These are phyloP conservation scores for Inosperma sp. DNA, from an alignment of 768 basidiomycete genomes.

Conservation along the genomic window DNA sequence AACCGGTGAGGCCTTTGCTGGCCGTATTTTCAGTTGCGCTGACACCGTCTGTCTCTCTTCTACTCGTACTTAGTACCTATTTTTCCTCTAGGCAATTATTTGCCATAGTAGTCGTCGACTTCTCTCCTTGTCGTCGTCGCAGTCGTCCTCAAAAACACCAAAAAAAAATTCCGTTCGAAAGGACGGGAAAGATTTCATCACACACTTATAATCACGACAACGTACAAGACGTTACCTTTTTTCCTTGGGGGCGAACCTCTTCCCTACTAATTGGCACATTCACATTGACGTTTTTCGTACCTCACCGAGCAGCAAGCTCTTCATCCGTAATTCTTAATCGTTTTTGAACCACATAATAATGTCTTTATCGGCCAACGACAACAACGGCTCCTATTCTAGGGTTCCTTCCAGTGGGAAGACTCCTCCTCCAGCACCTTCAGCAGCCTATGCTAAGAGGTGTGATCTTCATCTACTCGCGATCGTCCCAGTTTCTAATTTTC, in stretches of 20 bases:
- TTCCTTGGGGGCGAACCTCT: slow-evolving; percentile 29
- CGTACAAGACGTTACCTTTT: slow-evolving; percentile 28
- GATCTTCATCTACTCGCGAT: slow-evolving; percentile 22
- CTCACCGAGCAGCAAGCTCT: slow-evolving; percentile 19
- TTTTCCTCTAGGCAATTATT: not conserved
- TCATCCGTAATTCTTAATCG: slow-evolving; percentile 77
- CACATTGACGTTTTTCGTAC: slow-evolving; percentile 27
- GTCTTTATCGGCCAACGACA: slow-evolving; percentile 87
- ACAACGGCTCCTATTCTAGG: slow-evolving; percentile 76
- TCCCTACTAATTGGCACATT: slow-evolving; percentile 29
- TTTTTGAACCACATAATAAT: slow-evolving; percentile 66
- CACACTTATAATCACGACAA: slow-evolving; percentile 36
- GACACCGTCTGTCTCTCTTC: slow-evolving; percentile 1
- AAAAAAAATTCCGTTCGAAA: slow-evolving; percentile 7
- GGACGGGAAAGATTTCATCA: not conserved
- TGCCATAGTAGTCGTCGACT: not conserved
- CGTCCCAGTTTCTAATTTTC: slow-evolving; percentile 16
- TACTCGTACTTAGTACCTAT: slow-evolving; percentile 8
- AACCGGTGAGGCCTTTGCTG: slow-evolving; percentile 1
- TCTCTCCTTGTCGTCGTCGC: slow-evolving; percentile 3
- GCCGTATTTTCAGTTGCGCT: not conserved
- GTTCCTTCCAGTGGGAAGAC: slow-evolving; percentile 79
- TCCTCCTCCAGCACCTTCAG: slow-evolving; percentile 85
- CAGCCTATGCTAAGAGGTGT: slow-evolving; percentile 84
- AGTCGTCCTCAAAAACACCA: not conserved